Evolutionary conservation across 1,284 basidiomycete genomes (phyloP).

Genomic region (Trichosporon ovoides): DNA sequence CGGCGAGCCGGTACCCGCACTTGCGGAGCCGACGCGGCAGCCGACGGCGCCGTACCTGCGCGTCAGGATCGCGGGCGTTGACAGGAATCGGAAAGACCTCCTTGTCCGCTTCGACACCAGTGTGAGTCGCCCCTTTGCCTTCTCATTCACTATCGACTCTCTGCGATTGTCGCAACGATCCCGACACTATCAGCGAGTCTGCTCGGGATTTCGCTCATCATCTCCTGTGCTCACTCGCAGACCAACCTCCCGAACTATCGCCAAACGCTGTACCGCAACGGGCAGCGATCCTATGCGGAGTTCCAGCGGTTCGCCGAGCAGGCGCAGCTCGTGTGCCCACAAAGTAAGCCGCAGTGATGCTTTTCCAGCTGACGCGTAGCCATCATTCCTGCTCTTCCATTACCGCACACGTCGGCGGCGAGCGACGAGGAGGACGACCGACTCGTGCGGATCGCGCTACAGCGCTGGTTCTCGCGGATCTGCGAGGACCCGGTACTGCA

Average conservation of each 20-base stretch:
- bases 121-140: conserved; percentile 52
- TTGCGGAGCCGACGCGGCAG: conserved; percentile 18
- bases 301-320: conserved; percentile 88
- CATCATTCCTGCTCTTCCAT: conserved; percentile 82
- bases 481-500: conserved; percentile 81
- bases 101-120: conserved; percentile 87
- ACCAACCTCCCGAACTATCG: conserved; percentile 89
- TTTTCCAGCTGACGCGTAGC: conserved; percentile 45
- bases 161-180: too few species aligned
- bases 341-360: conserved; percentile 54
- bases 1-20: conserved; percentile 35
- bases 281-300: conserved; percentile 83
- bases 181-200: too few species aligned
- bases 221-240: conserved; percentile 50
- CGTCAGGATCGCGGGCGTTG: conserved; percentile 78
- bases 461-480: conserved; percentile 83
- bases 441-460: conserved; percentile 82
- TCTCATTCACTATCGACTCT: too few species aligned
- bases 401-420: conserved; percentile 85
- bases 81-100: conserved; percentile 87
- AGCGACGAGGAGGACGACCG: conserved; percentile 94
- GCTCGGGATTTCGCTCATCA: neutral
- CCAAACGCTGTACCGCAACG: conserved; percentile 78
- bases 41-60: conserved; percentile 61
- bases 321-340: conserved; percentile 73